Evolutionary conservation across 305 asterid species (phyloP), one percentile per base, ranked within the genome.

Genomic region (Andrographis paniculata): DNA sequence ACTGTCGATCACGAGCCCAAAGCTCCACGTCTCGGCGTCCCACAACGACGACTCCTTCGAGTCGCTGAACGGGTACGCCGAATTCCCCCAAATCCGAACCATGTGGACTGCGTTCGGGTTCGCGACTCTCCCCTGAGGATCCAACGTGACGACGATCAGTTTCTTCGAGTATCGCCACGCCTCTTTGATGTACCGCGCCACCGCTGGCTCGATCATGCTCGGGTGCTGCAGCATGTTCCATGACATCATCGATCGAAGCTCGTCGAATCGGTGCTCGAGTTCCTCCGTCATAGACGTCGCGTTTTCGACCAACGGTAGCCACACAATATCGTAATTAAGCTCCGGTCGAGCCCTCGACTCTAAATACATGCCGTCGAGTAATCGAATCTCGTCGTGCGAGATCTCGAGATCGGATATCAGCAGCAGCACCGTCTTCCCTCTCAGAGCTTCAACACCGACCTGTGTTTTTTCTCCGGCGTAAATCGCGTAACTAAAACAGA

Each of bases 61-160:
- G 7, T 16, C 6, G 40, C 76, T 70, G 67, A 88, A 88, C 15
- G 95, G 95, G 53, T 82, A 88, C 5, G 89, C 84, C 56, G 38
- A 19, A 50, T 78, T 82, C 6, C 91, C 94, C 97, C 97, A 88
- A 30, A 88, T 82, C 87, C 87, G 70, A 36, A 80, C 60, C 93
- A 79, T 85, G 52, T 82, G 89, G 36, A 67, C 41, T 2, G 97
- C 87, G 50, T 88, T 82, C 1, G 47, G 69, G 72, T 72, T 72
- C 2, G 48, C 78, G 5, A 85, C 66, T 61, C 62, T 79, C 8
- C 82, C 94, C 12, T 72, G 85, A 7, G 79, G 93, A 65, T 88
- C 97, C 61, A 88, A 43, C 7, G 82, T 69, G 43, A 85, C 95
- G 3, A 88, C 62, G 64, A 88, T 77, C 53, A 75, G 65, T 70